phyloP scores from a whole-genome alignment of 73 alveolate genomes.

The Paramecium pentaurelia region DNA sequence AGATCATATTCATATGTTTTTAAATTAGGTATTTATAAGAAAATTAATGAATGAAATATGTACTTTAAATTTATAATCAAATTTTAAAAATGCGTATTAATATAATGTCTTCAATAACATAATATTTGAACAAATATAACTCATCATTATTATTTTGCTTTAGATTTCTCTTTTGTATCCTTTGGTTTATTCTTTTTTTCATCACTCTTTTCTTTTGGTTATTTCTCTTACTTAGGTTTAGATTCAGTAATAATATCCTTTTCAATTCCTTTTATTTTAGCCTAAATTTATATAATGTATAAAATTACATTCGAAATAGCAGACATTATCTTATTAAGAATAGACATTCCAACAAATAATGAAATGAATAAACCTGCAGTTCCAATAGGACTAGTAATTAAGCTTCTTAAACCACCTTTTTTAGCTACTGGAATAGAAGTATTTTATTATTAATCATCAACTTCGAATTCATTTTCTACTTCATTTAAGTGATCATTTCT shows the following conservation, averaged over 20 bases:
- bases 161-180: neutral
- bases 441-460: neutral
- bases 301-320: neutral
- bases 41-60: neutral
- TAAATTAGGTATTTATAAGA: neutral
- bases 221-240: neutral
- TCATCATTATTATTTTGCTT: neutral
- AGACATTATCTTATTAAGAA: neutral
- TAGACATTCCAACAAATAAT: neutral
- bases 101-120: neutral
- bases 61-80: neutral
- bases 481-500: slow-evolving; percentile 47
- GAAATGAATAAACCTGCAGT: neutral
- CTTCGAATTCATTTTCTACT: slow-evolving; percentile 24
- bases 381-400: neutral
- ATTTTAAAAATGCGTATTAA: neutral
- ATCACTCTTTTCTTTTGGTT: neutral
- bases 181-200: neutral
- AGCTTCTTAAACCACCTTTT: neutral
- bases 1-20: neutral
- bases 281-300: neutral
- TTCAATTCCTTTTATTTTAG: neutral
- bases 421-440: neutral
- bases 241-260: neutral
- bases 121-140: neutral